phyloP scores from a whole-genome alignment of 148 eudicot species.

The Heliosperma pusillum region DNA sequence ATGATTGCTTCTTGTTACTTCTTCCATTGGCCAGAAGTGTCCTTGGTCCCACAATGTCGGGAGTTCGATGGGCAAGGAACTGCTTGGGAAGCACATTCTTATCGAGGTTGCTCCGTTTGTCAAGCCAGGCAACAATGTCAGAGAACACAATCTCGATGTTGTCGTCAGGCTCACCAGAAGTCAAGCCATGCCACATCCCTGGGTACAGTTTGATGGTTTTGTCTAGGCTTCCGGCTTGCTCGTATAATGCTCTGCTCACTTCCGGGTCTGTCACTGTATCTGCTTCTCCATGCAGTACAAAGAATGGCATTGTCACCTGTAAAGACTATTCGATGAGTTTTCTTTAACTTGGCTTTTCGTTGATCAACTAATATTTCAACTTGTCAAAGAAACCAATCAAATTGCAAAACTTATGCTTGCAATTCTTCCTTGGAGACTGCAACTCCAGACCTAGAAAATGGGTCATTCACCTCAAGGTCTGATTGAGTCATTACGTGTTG shows the following conservation, averaged over 20 bases:
- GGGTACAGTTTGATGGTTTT: slow-evolving; percentile 87
- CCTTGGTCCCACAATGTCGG: slow-evolving; percentile 17
- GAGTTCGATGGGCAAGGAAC: slow-evolving; percentile 11
- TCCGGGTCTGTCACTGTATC: slow-evolving; percentile 94
- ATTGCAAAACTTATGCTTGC: neutral
- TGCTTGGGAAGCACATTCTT: slow-evolving; percentile 7
- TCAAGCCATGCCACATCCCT: slow-evolving; percentile 96
- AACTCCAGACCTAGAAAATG: no score
- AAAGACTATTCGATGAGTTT: neutral
- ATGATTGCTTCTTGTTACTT: slow-evolving; percentile 21
- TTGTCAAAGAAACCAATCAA: neutral
- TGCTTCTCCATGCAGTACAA: slow-evolving; percentile 91
- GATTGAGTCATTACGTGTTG: no score
- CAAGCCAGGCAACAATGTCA: slow-evolving; percentile 84
- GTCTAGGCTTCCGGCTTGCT: slow-evolving; percentile 73
- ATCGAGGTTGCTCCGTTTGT: slow-evolving; percentile 35
- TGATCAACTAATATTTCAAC: no score
- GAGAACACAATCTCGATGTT: slow-evolving; percentile 72
- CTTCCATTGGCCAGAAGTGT: slow-evolving; percentile 20
- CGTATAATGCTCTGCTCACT: slow-evolving; percentile 82
- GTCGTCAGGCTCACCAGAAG: slow-evolving; percentile 81
- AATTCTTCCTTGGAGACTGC: no score
- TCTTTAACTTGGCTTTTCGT: neutral
- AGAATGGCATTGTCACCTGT: slow-evolving; percentile 86
- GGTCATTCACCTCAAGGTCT: no score